phyloP scores from a whole-genome alignment of 306 rosid species.

The Acacia melanoxylon region DNA sequence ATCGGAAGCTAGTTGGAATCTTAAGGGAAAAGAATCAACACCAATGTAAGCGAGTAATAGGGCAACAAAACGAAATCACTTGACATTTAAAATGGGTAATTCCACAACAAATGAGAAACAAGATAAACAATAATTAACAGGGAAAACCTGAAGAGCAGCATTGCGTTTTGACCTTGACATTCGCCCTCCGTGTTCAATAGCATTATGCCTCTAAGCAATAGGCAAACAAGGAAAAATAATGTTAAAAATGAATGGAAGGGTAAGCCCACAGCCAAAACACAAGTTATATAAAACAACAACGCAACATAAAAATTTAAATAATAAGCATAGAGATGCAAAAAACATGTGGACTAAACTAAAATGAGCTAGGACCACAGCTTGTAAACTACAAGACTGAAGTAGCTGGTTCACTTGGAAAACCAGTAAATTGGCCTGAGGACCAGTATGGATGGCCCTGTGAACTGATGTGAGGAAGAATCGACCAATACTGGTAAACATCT shows the following conservation, averaged over 20 bases:
- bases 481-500: neutral
- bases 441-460: neutral
- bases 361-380: neutral
- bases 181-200: slow-evolving; percentile 90
- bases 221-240: slow-evolving; percentile 22
- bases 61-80: slow-evolving; percentile 10
- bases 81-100: slow-evolving; percentile 15
- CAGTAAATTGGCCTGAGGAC: neutral
- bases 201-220: slow-evolving; percentile 74
- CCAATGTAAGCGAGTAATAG: neutral
- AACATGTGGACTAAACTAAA: neutral
- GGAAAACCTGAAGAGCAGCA: slow-evolving; percentile 85
- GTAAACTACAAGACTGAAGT: neutral
- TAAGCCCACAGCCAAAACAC: neutral
- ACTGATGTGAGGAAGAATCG: neutral
- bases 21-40: slow-evolving; percentile 25
- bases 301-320: slow-evolving; percentile 8
- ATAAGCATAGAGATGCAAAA: slow-evolving; percentile 20
- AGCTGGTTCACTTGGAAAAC: neutral
- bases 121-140: slow-evolving; percentile 9
- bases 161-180: slow-evolving; percentile 94
- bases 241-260: slow-evolving; percentile 30
- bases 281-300: slow-evolving; percentile 5
- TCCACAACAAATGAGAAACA: neutral
- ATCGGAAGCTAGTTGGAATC: slow-evolving; percentile 93